These are phyloP conservation scores for Malassezia psittaci DNA, from an alignment of 1,284 basidiomycete species.

Conservation along the genomic window DNA sequence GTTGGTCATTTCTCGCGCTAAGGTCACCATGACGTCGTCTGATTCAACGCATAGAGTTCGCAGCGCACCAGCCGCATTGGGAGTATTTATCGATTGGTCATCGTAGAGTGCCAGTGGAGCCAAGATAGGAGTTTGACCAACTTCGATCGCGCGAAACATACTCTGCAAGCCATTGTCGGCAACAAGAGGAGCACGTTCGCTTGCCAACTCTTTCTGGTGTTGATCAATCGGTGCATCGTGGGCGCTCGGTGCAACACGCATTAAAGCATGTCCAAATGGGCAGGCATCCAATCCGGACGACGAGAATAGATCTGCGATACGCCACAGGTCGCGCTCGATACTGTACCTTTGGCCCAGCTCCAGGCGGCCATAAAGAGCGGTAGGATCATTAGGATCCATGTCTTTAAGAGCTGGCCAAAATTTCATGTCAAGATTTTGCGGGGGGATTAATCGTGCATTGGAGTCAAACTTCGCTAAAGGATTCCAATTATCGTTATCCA, in stretches of 20 bases:
- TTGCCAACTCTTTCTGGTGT: neutral
- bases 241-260: conserved; percentile 25
- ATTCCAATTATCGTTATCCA: conserved; percentile 73
- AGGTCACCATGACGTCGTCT: conserved; percentile 80
- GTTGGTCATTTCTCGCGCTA: conserved; percentile 71
- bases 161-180: conserved; percentile 17
- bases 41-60: conserved; percentile 73
- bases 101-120: conserved; percentile 88
- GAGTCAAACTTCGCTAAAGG: conserved; percentile 40
- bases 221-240: neutral
- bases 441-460: conserved; percentile 21
- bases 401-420: conserved; percentile 26
- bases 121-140: conserved; percentile 90
- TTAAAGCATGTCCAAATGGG: conserved; percentile 55
- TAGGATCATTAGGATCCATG: neutral
- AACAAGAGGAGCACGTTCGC: conserved; percentile 12
- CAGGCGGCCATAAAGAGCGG: conserved; percentile 17
- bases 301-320: conserved; percentile 69
- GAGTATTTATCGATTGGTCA: conserved; percentile 49
- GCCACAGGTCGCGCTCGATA: conserved; percentile 57
- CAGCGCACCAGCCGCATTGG: conserved; percentile 37
- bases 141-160: conserved; percentile 66
- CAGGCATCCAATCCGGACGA: conserved; percentile 72
- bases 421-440: conserved; percentile 21
- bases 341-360: conserved; percentile 54